Evolutionary conservation across 2,329 filamentous ascomycete species (phyloP), one percentile per base, ranked within the genome.

Genomic region (Epichloe festucae): DNA sequence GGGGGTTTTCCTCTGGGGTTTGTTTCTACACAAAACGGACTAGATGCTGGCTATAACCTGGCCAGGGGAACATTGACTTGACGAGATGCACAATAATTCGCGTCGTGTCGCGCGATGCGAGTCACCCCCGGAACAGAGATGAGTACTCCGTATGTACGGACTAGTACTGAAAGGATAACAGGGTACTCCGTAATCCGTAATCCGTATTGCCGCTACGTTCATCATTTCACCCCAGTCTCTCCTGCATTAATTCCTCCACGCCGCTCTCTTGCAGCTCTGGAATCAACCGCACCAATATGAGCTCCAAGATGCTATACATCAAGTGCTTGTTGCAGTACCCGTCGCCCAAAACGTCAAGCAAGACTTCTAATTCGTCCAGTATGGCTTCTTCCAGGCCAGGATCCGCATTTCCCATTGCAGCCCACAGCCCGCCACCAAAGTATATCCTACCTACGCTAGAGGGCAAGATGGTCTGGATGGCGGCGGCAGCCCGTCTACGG

Each of bases 321-420:
- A 97, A 72, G 69, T 96, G 89, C 70, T 90, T 94, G 70, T 98
- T 98, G 69, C 89, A 85, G 69, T 95, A 95, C 49, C 78, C 74
- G 67, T 96, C 89, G 15, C 78, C 79, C 58, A 95, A 84, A 39
- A 90, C 73, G 59, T 85, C 81, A 46, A 97, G 73, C 45, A 89
- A 72, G 27, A 78, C 70, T 61, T 83, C 79, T 56, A 88, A 76
- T 58, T 84, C 77, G 54, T 70, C 67, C 44, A 81, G 67, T 53
- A 81, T 72, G 47, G 43, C 47, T 40, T 59, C 56, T 15, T 68
- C 70, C 55, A 71, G 68, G 49, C 62, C 58, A 38, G 60, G 58
- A 31, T 58, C 55, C 23, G 60, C 53, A 50, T 53, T 52, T 45
- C 55, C 60, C 21, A 52, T 57, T 53, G 59, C 54, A 55, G 54